Percentiles rank a stretch among this genome's conserved stretches.
phyloP scores from a whole-genome alignment of 2,329 filamentous ascomycete species.

The Cladosporium phlei region DNA sequence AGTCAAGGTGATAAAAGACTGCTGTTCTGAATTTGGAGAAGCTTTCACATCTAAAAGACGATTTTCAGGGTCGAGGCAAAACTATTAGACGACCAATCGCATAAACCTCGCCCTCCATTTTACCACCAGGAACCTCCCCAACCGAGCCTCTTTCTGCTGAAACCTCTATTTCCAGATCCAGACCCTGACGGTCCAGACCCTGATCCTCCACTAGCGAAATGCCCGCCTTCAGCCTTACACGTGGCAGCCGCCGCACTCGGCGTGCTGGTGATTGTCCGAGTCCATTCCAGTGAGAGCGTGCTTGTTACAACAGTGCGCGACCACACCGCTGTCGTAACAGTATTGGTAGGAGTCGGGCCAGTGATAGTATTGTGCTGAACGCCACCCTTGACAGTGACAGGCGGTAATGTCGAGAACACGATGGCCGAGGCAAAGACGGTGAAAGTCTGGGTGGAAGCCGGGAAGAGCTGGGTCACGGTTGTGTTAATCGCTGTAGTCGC shows the following conservation, averaged over 20 bases:
- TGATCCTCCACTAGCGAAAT: conserved; percentile 22
- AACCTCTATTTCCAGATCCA: too few species aligned
- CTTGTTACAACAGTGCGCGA: conserved; percentile 29
- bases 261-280: conserved; percentile 32
- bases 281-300: conserved; percentile 30
- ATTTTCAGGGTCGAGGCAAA: too few species aligned
- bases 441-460: conserved; percentile 7
- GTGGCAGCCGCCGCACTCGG: conserved; percentile 32
- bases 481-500: conserved; percentile 27
- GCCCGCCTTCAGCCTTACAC: conserved; percentile 33
- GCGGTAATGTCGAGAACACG: conserved; percentile 28
- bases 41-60: too few species aligned
- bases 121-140: too few species aligned
- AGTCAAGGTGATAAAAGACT: too few species aligned
- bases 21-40: too few species aligned
- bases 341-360: conserved; percentile 34
- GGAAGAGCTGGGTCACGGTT: conserved; percentile 24
- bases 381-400: conserved; percentile 34
- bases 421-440: conserved; percentile 14
- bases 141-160: too few species aligned
- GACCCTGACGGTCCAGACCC: too few species aligned
- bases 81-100: too few species aligned
- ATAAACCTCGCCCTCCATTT: too few species aligned
- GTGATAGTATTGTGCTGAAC: conserved; percentile 32
- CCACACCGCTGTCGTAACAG: conserved; percentile 24